Evolutionary conservation across 2,329 filamentous ascomycete genomes (phyloP).

Genomic region (Cladophialophora exuberans): DNA sequence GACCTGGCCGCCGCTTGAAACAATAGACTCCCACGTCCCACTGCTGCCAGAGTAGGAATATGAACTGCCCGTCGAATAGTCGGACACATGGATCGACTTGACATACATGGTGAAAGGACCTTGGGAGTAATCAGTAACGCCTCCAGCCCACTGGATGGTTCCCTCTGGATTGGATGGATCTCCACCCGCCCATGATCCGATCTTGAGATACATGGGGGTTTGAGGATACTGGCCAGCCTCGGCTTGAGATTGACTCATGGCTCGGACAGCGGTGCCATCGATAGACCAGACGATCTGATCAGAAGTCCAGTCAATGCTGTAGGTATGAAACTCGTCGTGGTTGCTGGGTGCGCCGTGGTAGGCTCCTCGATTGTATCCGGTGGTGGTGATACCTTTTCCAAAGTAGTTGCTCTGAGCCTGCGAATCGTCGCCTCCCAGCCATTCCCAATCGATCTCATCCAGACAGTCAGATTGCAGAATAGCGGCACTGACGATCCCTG

Average conservation of each 20-base stretch:
- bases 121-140: conserved; percentile 65
- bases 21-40: conserved; percentile 81
- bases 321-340: conserved; percentile 49
- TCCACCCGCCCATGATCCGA: conserved; percentile 72
- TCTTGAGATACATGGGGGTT: conserved; percentile 71
- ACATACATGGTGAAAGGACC: conserved; percentile 77
- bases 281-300: conserved; percentile 67
- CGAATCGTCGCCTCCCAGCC: conserved; percentile 75
- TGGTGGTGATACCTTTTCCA: conserved; percentile 79
- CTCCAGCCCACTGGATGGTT: conserved; percentile 72
- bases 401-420: conserved; percentile 98
- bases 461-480: conserved; percentile 89
- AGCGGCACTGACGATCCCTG: conserved; percentile 89
- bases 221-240: conserved; percentile 68
- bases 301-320: conserved; percentile 67
- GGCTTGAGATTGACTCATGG: conserved; percentile 63
- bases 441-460: conserved; percentile 98
- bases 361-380: conserved; percentile 82
- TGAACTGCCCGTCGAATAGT: conserved; percentile 88
- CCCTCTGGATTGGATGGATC: conserved; percentile 44
- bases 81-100: conserved; percentile 62
- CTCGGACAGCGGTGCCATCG: conserved; percentile 64
- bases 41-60: conserved; percentile 81
- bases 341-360: conserved; percentile 72
- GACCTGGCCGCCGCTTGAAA: conserved; percentile 75